Evolutionary conservation across 306 rosid species (phyloP), one percentile per base, ranked within the genome.

Genomic region (Castanopsis chinensis): DNA sequence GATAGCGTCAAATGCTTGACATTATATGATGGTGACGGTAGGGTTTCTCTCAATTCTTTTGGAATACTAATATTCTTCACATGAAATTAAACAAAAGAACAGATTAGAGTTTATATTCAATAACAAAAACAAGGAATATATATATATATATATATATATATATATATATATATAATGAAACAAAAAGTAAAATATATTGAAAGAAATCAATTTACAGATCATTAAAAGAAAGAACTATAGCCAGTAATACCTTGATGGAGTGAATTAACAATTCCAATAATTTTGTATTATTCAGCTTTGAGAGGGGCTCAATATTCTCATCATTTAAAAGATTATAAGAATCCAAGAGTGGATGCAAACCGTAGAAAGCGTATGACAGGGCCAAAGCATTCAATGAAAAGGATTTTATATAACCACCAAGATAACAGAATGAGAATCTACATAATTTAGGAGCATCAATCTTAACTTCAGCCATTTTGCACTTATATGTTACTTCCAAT

Each of bases 381-480:
- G 54, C 27, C 10, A 14, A 49, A 53, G 74, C 68, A 8, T 77
- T 77, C 55, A 77, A 68, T 33, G 80, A 77, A 45, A 35, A 35
- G 41, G 41, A 35, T 35, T 35, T 35, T 1, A 7, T 53, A 76
- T 43, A 30, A 33, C 33, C 15, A 21, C 65, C 73, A 5, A 10
- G 7, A 69, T 33, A 6, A 6, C 2, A 35, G 41, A 35, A 83
- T 23, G 14, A 5, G 55, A 69, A 75, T 8, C 28, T 43, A 11
- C 30, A 13, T 55, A 83, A 64, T 65, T 82, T 74, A 27, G 86
- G 84, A 68, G 87, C 75, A 27, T 78, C 70, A 37, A 86, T 28
- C 45, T 65, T 70, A 25, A 81, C 41, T 54, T 76, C 85, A 54
- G 41, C 69, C 78, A 78, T 12, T 20, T 28, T 25, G 72, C 84